Conservation (phyloP, 2,329 filamentous ascomycete species). For the Harringtonia aguacate region DNA sequence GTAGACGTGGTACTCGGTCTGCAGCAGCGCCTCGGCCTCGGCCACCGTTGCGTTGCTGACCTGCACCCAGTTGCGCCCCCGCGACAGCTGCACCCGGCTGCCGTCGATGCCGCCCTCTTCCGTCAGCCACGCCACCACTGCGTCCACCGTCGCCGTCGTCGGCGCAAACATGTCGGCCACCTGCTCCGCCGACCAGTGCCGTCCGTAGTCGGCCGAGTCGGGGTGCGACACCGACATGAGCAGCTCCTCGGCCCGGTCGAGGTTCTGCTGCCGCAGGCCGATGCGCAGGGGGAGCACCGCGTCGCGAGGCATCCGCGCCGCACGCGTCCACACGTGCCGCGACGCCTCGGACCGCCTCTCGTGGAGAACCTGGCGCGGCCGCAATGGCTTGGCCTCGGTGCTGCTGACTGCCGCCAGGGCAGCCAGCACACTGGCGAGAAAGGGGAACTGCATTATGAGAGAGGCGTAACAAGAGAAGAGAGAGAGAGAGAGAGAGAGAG, state of each 20-base stretch:
- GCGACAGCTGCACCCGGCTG: constrained; percentile 35
- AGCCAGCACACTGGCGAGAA: constrained; percentile 15
- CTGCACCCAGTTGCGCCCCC: constrained; percentile 40
- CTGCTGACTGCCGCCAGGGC: constrained; percentile 21
- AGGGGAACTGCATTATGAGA: constrained; percentile 13
- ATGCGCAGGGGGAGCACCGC: constrained; percentile 26
- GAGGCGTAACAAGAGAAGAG: background rate
- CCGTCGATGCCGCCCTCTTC: constrained; percentile 35
- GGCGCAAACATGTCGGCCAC: constrained; percentile 32
- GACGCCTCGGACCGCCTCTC: constrained; percentile 17
- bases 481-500: background rate
- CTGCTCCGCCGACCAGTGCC: constrained; percentile 33
- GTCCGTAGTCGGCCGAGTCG: constrained; percentile 31
- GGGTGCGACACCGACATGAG: constrained; percentile 33
- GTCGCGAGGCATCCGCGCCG: constrained; percentile 11
- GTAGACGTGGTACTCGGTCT: constrained; percentile 41
- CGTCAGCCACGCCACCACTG: constrained; percentile 42
- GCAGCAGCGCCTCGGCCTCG: constrained; percentile 41
- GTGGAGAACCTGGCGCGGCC: constrained; percentile 19
- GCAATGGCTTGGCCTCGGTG: constrained; percentile 8
- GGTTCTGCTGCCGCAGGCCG: constrained; percentile 32
- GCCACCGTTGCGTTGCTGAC: constrained; percentile 43
- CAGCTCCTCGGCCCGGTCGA: constrained; percentile 32
- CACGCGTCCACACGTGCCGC: constrained; percentile 15
- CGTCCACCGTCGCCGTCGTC: constrained; percentile 30